Percentiles rank a stretch among this genome's conserved stretches.
phyloP scores from a whole-genome alignment of 2,329 filamentous ascomycete genomes.

The Microcera coccophila region DNA sequence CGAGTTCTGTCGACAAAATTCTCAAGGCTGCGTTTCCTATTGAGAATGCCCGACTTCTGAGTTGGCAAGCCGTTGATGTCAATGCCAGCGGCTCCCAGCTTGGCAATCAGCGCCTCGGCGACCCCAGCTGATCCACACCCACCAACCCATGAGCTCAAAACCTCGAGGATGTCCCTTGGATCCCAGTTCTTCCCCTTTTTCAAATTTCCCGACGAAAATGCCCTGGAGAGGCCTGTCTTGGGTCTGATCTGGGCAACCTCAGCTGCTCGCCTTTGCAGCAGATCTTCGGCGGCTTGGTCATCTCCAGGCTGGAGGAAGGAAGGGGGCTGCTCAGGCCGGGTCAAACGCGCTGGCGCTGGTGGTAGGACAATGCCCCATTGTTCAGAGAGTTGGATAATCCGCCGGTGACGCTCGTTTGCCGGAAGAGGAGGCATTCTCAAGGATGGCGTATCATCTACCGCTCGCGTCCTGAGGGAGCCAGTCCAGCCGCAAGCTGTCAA shows the following conservation, averaged over 20 bases:
- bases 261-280: conserved; percentile 45
- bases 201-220: conserved; percentile 36
- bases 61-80: conserved; percentile 48
- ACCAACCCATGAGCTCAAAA: conserved; percentile 47
- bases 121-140: conserved; percentile 50
- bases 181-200: conserved; percentile 51
- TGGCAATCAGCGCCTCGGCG: conserved; percentile 52
- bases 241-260: conserved; percentile 35
- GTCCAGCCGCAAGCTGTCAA: neutral
- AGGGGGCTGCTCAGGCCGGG: conserved; percentile 40
- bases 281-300: conserved; percentile 50
- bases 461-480: neutral
- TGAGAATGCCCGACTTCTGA: conserved; percentile 46
- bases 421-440: conserved; percentile 28
- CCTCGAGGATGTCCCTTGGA: conserved; percentile 50
- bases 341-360: conserved; percentile 37
- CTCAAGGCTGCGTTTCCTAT: conserved; percentile 48
- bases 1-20: conserved; percentile 46
- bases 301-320: conserved; percentile 47
- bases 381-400: conserved; percentile 48
- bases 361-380: conserved; percentile 48
- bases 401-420: conserved; percentile 40
- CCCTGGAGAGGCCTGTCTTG: conserved; percentile 38
- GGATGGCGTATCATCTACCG: conserved; percentile 13
- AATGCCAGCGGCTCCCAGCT: conserved; percentile 47